Evolutionary conservation across 2,329 filamentous ascomycete species (phyloP).

Genomic region (Alternaria conjuncta): DNA sequence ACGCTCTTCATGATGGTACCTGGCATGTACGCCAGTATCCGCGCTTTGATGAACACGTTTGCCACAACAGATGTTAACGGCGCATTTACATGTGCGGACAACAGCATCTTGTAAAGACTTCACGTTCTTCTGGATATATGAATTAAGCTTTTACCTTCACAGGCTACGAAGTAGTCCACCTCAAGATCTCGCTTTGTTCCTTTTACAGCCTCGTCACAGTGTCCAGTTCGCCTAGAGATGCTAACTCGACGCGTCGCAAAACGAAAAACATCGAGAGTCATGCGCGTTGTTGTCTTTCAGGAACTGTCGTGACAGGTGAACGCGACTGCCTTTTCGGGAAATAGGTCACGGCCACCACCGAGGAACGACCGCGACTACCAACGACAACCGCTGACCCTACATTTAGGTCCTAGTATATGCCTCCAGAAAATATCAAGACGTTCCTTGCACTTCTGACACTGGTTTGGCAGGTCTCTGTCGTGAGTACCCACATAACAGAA

Average conservation of each 20-base stretch:
- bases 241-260: background rate
- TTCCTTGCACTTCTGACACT: background rate
- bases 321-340: background rate
- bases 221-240: background rate
- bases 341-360: background rate
- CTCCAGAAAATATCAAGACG: background rate
- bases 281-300: background rate
- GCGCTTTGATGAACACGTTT: conserved; percentile 28
- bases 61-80: conserved; percentile 36
- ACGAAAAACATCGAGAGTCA: background rate
- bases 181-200: background rate
- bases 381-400: background rate
- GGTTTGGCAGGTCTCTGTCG: background rate
- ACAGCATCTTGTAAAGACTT: conserved; percentile 26
- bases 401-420: background rate
- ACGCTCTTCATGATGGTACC: conserved; percentile 34
- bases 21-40: conserved; percentile 36
- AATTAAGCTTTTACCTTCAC: background rate
- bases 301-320: background rate
- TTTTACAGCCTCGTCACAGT: background rate
- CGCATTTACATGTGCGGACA: conserved; percentile 38
- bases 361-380: background rate
- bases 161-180: background rate
- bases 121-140: background rate
- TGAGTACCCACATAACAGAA: background rate